Percentiles rank a stretch among this genome's conserved stretches.
These are phyloP conservation scores for Aspergillus quadricinctus DNA, from an alignment of 2,329 filamentous ascomycete species.

Conservation along the genomic window DNA sequence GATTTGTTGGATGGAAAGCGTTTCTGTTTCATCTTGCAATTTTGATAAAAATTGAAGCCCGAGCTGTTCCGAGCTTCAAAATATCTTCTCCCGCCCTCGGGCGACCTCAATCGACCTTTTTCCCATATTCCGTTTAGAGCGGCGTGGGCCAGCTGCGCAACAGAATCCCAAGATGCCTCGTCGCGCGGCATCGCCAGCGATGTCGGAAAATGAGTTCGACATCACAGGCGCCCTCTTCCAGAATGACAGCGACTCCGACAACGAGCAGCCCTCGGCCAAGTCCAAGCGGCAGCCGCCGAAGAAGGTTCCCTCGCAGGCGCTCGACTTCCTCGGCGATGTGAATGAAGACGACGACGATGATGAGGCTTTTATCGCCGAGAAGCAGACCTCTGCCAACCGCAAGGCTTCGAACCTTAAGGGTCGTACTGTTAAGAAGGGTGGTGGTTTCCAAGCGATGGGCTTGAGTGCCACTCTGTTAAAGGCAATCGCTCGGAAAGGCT, in stretches of 20 bases:
- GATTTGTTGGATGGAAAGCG: neutral
- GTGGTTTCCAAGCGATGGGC: constrained; percentile 94
- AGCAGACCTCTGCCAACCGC: constrained; percentile 81
- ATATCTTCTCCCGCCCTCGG: neutral
- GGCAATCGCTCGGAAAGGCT: constrained; percentile 89
- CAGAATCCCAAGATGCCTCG: constrained; percentile 56
- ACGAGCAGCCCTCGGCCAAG: constrained; percentile 30
- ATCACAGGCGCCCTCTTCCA: constrained; percentile 76
- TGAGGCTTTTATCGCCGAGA: constrained; percentile 83
- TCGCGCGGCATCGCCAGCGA: constrained; percentile 72
- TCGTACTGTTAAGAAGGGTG: constrained; percentile 85
- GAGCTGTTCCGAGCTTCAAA: neutral
- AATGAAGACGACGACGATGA: constrained; percentile 61
- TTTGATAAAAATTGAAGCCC: neutral
- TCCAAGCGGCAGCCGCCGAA: constrained; percentile 51
- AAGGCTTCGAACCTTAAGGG: constrained; percentile 80
- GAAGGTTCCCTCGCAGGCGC: constrained; percentile 27
- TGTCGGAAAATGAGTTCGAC: constrained; percentile 87
- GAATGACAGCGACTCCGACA: constrained; percentile 48
- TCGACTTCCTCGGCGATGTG: constrained; percentile 56
- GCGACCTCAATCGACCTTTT: neutral
- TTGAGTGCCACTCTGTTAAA: constrained; percentile 79
- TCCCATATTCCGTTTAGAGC: neutral
- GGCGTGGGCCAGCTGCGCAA: constrained; percentile 1
- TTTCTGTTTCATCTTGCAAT: neutral